phyloP scores from a whole-genome alignment of 495 filamentous ascomycete species.

The Xylaria bambusicola region DNA sequence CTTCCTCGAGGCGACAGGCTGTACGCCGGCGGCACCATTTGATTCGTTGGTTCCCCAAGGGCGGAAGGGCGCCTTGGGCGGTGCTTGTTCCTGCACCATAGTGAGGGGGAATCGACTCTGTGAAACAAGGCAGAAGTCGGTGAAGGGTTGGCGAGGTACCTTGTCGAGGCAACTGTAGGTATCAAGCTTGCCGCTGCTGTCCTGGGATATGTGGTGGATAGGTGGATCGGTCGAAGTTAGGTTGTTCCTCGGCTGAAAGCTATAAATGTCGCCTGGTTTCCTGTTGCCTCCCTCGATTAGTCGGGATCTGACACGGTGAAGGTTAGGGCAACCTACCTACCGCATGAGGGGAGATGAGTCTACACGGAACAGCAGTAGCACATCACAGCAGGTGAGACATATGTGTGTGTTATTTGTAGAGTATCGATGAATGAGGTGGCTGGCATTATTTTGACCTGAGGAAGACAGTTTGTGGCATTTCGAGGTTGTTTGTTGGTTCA shows the following conservation, averaged over 20 bases:
- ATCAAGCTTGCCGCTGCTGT: not conserved
- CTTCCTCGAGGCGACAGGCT: slow-evolving; percentile 34
- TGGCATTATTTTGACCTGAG: slow-evolving; percentile 11
- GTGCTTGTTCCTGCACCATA: slow-evolving; percentile 38
- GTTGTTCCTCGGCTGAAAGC: slow-evolving; percentile 41
- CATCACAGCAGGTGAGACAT: too few relatives aligned
- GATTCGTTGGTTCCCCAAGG: slow-evolving; percentile 23
- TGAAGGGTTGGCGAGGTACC: slow-evolving; percentile 16
- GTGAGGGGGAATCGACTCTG: slow-evolving; percentile 8
- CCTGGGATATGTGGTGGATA: slow-evolving; percentile 18
- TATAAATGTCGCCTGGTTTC: slow-evolving; percentile 38
- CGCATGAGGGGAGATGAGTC: not conserved
- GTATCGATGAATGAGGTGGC: not conserved
- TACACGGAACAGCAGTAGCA: too few relatives aligned
- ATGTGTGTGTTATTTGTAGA: too few relatives aligned
- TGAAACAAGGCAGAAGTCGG: not conserved
- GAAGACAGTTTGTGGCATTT: too few relatives aligned
- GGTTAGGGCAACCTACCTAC: slow-evolving; percentile 21
- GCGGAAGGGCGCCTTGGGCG: slow-evolving; percentile 32
- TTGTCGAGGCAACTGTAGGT: not conserved
- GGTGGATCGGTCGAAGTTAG: slow-evolving; percentile 31
- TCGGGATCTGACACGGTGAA: slow-evolving; percentile 6
- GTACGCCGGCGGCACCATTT: slow-evolving; percentile 17
- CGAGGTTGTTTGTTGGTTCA: too few relatives aligned
- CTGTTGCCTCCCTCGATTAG: slow-evolving; percentile 24